phyloP scores from a whole-genome alignment of 2,329 filamentous ascomycete genomes.

The Thyridium curvatum region DNA sequence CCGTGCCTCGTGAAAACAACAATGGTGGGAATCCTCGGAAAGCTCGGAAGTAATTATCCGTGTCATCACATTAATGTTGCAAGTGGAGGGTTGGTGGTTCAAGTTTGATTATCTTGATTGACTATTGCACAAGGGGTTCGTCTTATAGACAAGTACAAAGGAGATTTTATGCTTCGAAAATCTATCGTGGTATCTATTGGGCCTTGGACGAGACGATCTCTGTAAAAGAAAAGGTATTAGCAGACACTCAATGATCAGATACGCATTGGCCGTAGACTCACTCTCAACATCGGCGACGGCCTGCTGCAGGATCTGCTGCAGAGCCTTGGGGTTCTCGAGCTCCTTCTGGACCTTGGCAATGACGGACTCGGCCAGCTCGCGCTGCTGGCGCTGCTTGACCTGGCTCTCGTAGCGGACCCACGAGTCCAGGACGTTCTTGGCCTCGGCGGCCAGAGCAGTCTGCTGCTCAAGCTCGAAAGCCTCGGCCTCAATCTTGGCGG shows the following conservation, averaged over 20 bases:
- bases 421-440: conserved; percentile 91
- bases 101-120: conserved; percentile 6
- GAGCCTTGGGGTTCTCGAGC: conserved; percentile 92
- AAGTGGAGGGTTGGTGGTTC: no score
- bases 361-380: conserved; percentile 84
- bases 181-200: conserved; percentile 45
- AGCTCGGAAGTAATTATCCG: no score
- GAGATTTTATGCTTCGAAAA: conserved; percentile 24
- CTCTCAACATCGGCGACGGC: conserved; percentile 94
- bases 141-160: conserved; percentile 8
- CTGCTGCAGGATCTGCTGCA: conserved; percentile 97
- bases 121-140: conserved; percentile 13
- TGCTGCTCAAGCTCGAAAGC: conserved; percentile 96
- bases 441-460: conserved; percentile 86
- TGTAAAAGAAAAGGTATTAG: conserved; percentile 32
- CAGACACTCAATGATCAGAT: neutral
- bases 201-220: conserved; percentile 58
- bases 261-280: conserved; percentile 32
- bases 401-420: conserved; percentile 99
- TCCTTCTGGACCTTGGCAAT: conserved; percentile 99
- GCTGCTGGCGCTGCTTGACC: conserved; percentile 98
- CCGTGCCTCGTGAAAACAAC: no score
- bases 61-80: no score
- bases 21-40: no score
- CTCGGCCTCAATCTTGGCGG: conserved; percentile 89